Evolutionary conservation across 2,329 filamentous ascomycete species (phyloP), one percentile per base, ranked within the genome.

Genomic region (Lasiodiplodia hormozganensis): DNA sequence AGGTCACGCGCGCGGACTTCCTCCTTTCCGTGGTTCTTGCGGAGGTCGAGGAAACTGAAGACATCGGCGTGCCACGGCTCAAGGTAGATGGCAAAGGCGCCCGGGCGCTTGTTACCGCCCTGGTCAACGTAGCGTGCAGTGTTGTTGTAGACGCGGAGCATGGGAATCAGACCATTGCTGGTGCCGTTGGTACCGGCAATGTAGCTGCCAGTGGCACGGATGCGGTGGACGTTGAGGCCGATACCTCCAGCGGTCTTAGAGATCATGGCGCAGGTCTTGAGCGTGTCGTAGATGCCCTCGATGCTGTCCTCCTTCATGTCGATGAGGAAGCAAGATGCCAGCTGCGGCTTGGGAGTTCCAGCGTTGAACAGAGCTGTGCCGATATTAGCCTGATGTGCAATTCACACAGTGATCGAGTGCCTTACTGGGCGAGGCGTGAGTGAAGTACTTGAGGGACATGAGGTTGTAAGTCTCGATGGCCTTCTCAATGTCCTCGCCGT

Each of bases 281-380:
- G 88, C 21, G 96, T 99, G 79, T 99, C 96, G 78, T 99, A 99
- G 80, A 99, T 99, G 74, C 96, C 96, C 74, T 99, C 96, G 78
- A 99, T 99, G 82, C 94, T 97, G 84, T 99, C 96, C 64, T 97
- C 94, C 86, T 98, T 99, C 91, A 99, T 98, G 82, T 98, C 96
- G 73, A 99, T 93, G 67, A 99, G 87, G 89, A 99, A 99, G 87
- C 96, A 99, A 18, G 96, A 99, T 2, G 96, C 96, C 75, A 99
- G 86, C 83, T 99, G 96, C 54, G 94, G 90, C 77, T 96, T 91
- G 54, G 96, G 96, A 34, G 96, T 99, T 77, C 95, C 96, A 67
- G 96, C 96, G 76, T 97, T 97, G 89, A 99, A 99, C 65, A 99
- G 90, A 4, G 96, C 99, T 64, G 28, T n/a, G 16, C 12, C 12